A percentile compares a stretch with the other conserved stretches of the same genome.
Conservation (phyloP, 176 grass and related monocot species). For the Saccharum officinarum region DNA sequence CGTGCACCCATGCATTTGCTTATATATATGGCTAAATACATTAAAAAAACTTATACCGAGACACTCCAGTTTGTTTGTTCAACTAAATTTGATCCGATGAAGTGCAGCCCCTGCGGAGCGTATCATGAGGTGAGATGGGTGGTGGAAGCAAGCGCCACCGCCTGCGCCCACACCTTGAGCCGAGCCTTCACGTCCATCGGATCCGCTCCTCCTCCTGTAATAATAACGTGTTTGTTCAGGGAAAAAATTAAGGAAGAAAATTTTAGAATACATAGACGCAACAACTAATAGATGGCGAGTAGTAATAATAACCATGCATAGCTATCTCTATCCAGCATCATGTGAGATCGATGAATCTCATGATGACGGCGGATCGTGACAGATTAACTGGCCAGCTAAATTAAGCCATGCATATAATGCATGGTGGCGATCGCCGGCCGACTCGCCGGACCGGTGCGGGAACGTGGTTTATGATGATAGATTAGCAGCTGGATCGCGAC, state of each 20-base stretch:
- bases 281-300: neutral
- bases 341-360: neutral
- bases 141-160: slow-evolving; percentile 66
- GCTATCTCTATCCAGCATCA: no score
- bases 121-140: slow-evolving; percentile 40
- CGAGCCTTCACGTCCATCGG: slow-evolving; percentile 69
- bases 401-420: no score
- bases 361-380: neutral
- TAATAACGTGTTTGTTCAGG: no score
- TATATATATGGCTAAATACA: no score
- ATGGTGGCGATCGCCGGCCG: neutral
- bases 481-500: neutral
- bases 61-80: no score
- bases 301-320: neutral
- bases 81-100: neutral
- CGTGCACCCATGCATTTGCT: no score
- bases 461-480: neutral
- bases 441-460: neutral
- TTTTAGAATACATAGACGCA: no score
- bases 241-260: no score
- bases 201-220: no score
- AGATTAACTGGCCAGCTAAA: neutral
- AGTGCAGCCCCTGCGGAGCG: no score
- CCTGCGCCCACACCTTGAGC: slow-evolving; percentile 77
- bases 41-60: no score